Percentiles rank a stretch among this genome's conserved stretches.
phyloP scores from a whole-genome alignment of 495 filamentous ascomycete genomes.

The Diplogelasinospora grovesii region DNA sequence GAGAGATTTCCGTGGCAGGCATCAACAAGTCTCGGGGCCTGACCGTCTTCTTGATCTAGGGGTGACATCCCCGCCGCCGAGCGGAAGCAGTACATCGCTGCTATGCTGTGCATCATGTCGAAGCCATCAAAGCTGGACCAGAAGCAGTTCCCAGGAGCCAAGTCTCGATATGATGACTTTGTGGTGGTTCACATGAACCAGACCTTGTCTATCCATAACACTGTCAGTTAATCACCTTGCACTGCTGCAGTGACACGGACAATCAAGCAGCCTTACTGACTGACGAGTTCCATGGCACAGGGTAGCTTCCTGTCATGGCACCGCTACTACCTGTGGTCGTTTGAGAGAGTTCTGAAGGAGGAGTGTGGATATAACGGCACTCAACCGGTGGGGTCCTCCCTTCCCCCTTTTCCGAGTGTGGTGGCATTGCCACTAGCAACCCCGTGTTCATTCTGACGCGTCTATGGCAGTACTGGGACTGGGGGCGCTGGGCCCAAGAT shows the following conservation, averaged over 20 bases:
- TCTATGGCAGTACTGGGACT: constrained; percentile 63
- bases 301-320: constrained; percentile 68
- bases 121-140: constrained; percentile 44
- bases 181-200: constrained; percentile 61
- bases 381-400: constrained; percentile 20
- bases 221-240: constrained; percentile 23
- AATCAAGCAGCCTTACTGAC: too few relatives aligned
- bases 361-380: constrained; percentile 63
- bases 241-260: too few relatives aligned
- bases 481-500: constrained; percentile 45
- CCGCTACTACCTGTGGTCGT: constrained; percentile 57
- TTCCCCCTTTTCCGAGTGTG: neutral
- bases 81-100: constrained; percentile 53
- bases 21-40: too few relatives aligned
- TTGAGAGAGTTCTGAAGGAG: constrained; percentile 55
- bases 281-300: constrained; percentile 9
- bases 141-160: constrained; percentile 29
- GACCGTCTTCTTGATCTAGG: too few relatives aligned
- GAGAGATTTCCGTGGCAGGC: neutral
- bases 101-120: constrained; percentile 57
- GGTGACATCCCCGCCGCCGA: constrained; percentile 40
- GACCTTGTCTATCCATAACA: constrained; percentile 54
- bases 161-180: constrained; percentile 59
- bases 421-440: too few relatives aligned
- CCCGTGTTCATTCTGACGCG: neutral